Evolutionary conservation across 768 basidiomycete genomes (phyloP), one percentile per base, ranked within the genome.

Genomic region (Tylopilus subfusipes): DNA sequence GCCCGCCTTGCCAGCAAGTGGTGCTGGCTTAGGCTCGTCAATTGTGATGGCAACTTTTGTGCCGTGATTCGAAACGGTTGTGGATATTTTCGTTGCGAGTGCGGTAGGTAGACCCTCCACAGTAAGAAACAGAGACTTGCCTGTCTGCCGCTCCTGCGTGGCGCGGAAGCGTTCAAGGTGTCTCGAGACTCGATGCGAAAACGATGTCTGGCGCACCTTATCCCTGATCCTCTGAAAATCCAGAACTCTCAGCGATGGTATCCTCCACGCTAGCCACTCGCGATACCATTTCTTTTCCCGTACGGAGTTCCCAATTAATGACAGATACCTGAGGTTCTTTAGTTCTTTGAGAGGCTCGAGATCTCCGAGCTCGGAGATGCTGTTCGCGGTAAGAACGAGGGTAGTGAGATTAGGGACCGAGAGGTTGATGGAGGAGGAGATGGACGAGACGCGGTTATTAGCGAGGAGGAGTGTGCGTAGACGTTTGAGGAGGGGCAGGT

Each of bases 151-250:
- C 75, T 96, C 93, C 92, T 94, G 68, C 57, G 68, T 55, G 63
- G 58, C 50, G 55, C 53, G 57, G 50, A 59, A 59, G 59, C 60
- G 45, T 65, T 71, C 71, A 57, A 66, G 56, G 58, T 62, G 60
- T 50, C 62, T 62, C 56, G 53, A 54, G 54, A 52, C 51, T 29
- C 38, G 57, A 48, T 50, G 46, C 50, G 54, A 61, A 56, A 57
- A 53, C 42, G 50, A 67, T 65, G 71, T 70, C 74, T 70, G 72
- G 76, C 86, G 78, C 77, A 93, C 93, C 84, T 93, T 93, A 72
- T 94, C 92, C 70, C 88, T 85, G 66, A 96, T 90, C 75, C 93
- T 85, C 80, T 93, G 89, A 75, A 91, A 96, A 82, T 96, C 93
- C 68, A 96, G 79, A 75, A 93, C 89, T 81, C 93, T 85, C 68